Base-by-base conservation (phyloP, 768 basidiomycete species). In the Lactifluus volemus region DNA sequence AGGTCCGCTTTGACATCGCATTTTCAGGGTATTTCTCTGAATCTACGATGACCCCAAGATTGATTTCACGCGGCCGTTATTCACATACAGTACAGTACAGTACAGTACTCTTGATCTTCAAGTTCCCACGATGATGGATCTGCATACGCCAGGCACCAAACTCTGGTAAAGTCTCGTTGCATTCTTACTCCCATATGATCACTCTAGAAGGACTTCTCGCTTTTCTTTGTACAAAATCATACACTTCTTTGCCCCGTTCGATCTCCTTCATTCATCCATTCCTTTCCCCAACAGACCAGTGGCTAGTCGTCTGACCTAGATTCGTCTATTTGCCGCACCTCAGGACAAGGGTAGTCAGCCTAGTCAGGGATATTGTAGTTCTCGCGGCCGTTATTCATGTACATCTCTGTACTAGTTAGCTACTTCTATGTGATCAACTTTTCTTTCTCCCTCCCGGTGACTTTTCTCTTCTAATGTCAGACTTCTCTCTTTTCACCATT, bases 391-490 rank as follows among this genome's bases (percentile, higher is more conserved):
- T 84, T 82, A 72, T 84, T 84, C 73, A 1, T 69, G n/a, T 77
- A 72, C 50, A 76, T 68, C 1, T 79, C 77, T 67, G 0, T 68
- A 2, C 68, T 30, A 25, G 25, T 25, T 25, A 25, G 25, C 2
- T 75, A 68, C 32, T 66, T 70, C 65, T 47, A 63, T 78, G 75
- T n/a, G 63, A 75, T 86, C 86, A 67, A 77, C 86, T 69, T 89
- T 67, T 88, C 88, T 0, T 87, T 86, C 5, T 90, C 87, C 70
- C 73, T 88, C 61, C 89, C 89, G 25, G 61, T 67, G 39, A 14
- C 66, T 65, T 67, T 72, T 15, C 72, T 25, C 25, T 25, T 25
- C 1, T 25, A 25, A 25, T 25, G 2, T 25, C 25, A 25, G 25
- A 25, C 2, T 25, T 25, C 25, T 25, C 25, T 25, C 25, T 25